Percentiles rank a stretch among this genome's conserved stretches.
Evolutionary conservation across 306 rosid species (phyloP).

Genomic region (Urtica urens): DNA sequence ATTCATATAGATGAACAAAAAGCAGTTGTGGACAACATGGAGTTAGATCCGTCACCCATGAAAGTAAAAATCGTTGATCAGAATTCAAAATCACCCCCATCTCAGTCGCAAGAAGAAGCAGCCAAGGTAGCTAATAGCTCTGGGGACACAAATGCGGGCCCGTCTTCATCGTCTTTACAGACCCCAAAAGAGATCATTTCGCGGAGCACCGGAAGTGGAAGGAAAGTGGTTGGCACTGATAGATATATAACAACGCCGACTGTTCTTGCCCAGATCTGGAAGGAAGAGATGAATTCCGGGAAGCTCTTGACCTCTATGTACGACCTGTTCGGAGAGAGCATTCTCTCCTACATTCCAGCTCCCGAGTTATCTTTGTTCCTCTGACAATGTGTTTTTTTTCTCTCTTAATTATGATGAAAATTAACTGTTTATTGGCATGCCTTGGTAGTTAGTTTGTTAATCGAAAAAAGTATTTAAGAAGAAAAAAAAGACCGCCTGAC

Average conservation of each 20-base stretch:
- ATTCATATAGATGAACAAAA: conserved; percentile 27
- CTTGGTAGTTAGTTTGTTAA: too few species aligned
- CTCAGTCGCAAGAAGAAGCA: conserved; percentile 18
- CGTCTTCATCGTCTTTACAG: conserved; percentile 11
- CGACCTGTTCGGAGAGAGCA: conserved; percentile 59
- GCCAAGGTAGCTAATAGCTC: conserved; percentile 8
- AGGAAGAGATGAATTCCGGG: conserved; percentile 61
- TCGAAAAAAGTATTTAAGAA: too few species aligned
- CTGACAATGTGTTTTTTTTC: conserved; percentile 13
- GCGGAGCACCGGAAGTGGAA: conserved; percentile 3
- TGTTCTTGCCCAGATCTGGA: conserved; percentile 59
- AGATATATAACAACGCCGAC: conserved; percentile 30
- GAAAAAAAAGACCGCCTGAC: too few species aligned
- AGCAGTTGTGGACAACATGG: conserved; percentile 16
- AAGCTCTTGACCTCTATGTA: conserved; percentile 30
- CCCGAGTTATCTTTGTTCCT: conserved; percentile 58
- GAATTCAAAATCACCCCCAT: conserved; percentile 15
- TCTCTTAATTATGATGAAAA: too few species aligned
- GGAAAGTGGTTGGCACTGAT: conserved; percentile 15
- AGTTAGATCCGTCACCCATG: conserved; percentile 22
- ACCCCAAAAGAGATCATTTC: conserved; percentile 5
- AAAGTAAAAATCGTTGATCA: conserved; percentile 27
- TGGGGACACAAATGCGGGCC: conserved; percentile 10
- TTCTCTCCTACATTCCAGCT: conserved; percentile 46
- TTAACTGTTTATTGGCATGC: too few species aligned